Base-by-base conservation (phyloP, 2,329 filamentous ascomycete species). In the Mollisiaceae sp. region DNA sequence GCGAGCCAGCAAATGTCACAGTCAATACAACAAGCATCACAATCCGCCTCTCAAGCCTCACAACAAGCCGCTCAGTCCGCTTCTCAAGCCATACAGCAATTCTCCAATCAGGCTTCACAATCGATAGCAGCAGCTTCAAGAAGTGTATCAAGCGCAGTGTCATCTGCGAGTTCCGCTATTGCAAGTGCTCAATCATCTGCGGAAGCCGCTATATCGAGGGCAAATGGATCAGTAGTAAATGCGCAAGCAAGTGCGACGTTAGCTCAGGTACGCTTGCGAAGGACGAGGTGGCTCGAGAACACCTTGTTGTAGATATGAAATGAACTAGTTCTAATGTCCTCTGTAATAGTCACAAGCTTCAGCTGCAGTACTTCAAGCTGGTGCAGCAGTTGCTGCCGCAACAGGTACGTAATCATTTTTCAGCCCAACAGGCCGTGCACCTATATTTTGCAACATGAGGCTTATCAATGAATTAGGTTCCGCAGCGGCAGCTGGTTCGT, bases 401-500 rank as follows among this genome's bases (percentile, higher is more conserved):
- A 75, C 71, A 61, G 72, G 73, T 73, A 68, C 9, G 67, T 64
- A n/a, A 50, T 35, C 3, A 5, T 2, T 12, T 59, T 41, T 61
- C 20, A 15, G 6, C 5, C 43, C 24, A 54, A 54, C 50, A 54
- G 24, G 32, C 50, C 50, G 50, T 54, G 50, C 50, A 35, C 36
- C 56, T 14, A 24, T 43, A 47, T 20, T 50, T 38, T 12, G 24
- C 4, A 60, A 20, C 32, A 22, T 59, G 24, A 41, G 52, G 38
- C 58, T 66, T 50, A 65, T 58, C n/a, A 63, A 24, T 58, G 20
- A 27, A 50, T 20, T 63, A 74, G 72, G 72, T 62, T 72, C 70
- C 57, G 73, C 72, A 39, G 73, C 73, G 9, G 72, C 73, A 22
- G 72, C 72, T 1, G 72, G 70, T 14, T 73, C 70, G 4, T 73